Evolutionary conservation across 2,329 filamentous ascomycete species (phyloP).

Genomic region (Colletotrichum tanaceti): DNA sequence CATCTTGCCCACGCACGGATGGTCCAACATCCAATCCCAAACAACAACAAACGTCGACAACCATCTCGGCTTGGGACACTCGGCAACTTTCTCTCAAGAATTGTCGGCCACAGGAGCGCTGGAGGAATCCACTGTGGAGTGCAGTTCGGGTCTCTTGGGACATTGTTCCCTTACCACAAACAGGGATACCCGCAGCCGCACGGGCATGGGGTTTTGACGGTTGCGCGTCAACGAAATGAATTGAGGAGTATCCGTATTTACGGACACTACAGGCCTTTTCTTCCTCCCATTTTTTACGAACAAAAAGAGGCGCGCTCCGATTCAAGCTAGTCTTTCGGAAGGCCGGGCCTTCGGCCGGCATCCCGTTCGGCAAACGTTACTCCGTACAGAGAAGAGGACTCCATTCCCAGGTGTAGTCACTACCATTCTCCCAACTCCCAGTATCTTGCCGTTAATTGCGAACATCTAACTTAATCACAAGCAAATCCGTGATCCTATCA

Average conservation of each 20-base stretch:
- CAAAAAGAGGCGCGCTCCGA: not conserved
- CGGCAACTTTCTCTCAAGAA: not conserved
- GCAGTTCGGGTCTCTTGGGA: not conserved
- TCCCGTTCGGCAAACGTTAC: not conserved
- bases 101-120: not conserved
- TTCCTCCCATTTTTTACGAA: not conserved
- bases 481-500: too few relatives aligned
- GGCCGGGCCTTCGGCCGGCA: not conserved
- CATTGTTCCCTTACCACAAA: not conserved
- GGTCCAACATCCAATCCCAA: not conserved
- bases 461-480: too few relatives aligned
- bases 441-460: too few relatives aligned
- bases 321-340: too few relatives aligned
- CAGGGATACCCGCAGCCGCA: constrained; percentile 25
- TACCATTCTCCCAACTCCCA: too few relatives aligned
- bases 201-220: constrained; percentile 11
- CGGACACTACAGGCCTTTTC: not conserved
- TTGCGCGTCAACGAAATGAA: constrained; percentile 18
- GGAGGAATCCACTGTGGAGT: not conserved
- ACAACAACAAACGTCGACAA: not conserved
- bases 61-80: not conserved
- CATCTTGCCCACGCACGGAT: constrained; percentile 25
- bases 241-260: not conserved
- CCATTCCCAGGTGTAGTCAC: too few relatives aligned
- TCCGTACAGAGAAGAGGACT: too few relatives aligned